phyloP scores from a whole-genome alignment of 352 stramenopile species.

The Nothophytophthora sp. region DNA sequence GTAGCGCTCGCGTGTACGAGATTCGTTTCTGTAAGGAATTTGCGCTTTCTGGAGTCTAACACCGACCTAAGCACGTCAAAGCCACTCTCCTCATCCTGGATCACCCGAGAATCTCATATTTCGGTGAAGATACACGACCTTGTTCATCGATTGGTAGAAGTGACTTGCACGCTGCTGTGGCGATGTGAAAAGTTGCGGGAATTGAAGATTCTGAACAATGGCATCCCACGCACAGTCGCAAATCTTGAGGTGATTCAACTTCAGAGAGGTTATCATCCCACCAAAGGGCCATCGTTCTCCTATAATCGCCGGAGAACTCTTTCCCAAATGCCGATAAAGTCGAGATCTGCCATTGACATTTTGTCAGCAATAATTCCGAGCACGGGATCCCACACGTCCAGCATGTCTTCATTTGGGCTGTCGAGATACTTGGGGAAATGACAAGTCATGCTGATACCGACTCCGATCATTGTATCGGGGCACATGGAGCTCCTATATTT shows the following conservation, averaged over 20 bases:
- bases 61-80: constrained; percentile 3
- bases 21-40: no score
- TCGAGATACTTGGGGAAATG: no score
- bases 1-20: no score
- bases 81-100: constrained; percentile 17
- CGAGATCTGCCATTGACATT: constrained; percentile 20
- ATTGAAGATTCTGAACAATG: constrained; percentile 6
- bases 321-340: constrained; percentile 27
- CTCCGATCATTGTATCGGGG: no score
- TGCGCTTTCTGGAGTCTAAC: background rate
- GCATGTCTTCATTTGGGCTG: constrained; percentile 5
- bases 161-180: background rate
- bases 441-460: constrained; percentile 9
- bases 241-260: constrained; percentile 19
- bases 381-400: constrained; percentile 14
- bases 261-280: constrained; percentile 5
- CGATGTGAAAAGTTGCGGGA: background rate
- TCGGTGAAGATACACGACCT: constrained; percentile 19
- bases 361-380: constrained; percentile 23
- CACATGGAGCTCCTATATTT: no score
- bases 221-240: background rate
- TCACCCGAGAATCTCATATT: constrained; percentile 24
- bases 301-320: constrained; percentile 15
- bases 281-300: constrained; percentile 11
- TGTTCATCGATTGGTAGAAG: constrained; percentile 15